phyloP scores from a whole-genome alignment of 2,329 filamentous ascomycete species.

The Coniochaeta sp. region DNA sequence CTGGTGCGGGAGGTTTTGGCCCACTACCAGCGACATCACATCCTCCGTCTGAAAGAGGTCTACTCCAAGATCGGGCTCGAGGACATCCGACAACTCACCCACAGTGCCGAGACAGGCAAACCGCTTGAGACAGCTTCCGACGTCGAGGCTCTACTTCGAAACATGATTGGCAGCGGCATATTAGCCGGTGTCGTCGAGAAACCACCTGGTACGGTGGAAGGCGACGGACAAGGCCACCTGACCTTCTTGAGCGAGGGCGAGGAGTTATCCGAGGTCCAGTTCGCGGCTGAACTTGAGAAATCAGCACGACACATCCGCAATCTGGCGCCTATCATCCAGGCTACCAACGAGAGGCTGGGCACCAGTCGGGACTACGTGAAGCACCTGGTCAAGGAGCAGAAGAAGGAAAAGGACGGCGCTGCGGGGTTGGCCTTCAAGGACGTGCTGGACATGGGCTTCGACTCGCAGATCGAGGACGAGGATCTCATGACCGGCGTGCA shows the following conservation, averaged over 20 bases:
- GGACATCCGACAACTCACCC: constrained; percentile 42
- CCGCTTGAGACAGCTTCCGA: constrained; percentile 32
- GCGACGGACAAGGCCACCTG: constrained; percentile 30
- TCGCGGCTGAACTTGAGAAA: constrained; percentile 36
- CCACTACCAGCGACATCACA: constrained; percentile 68
- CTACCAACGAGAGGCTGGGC: constrained; percentile 46
- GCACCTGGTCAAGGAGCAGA: constrained; percentile 36
- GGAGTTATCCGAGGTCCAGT: constrained; percentile 40
- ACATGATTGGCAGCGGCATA: constrained; percentile 49
- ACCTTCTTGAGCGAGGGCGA: constrained; percentile 37
- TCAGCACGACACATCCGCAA: constrained; percentile 33
- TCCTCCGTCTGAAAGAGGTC: constrained; percentile 64
- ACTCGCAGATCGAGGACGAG: constrained; percentile 48
- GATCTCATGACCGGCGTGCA: constrained; percentile 47
- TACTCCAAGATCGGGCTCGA: constrained; percentile 55
- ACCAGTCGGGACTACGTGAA: constrained; percentile 50
- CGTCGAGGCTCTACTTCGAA: constrained; percentile 36
- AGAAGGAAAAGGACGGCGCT: constrained; percentile 35
- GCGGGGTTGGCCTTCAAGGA: constrained; percentile 10
- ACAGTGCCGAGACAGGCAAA: constrained; percentile 44
- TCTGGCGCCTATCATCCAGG: constrained; percentile 39
- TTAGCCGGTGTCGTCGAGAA: constrained; percentile 44
- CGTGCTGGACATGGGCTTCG: constrained; percentile 27
- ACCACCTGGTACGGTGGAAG: constrained; percentile 28
- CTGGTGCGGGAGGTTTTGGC: constrained; percentile 62